phyloP scores from a whole-genome alignment of 2,329 filamentous ascomycete genomes.

The Chaetomium sp. region DNA sequence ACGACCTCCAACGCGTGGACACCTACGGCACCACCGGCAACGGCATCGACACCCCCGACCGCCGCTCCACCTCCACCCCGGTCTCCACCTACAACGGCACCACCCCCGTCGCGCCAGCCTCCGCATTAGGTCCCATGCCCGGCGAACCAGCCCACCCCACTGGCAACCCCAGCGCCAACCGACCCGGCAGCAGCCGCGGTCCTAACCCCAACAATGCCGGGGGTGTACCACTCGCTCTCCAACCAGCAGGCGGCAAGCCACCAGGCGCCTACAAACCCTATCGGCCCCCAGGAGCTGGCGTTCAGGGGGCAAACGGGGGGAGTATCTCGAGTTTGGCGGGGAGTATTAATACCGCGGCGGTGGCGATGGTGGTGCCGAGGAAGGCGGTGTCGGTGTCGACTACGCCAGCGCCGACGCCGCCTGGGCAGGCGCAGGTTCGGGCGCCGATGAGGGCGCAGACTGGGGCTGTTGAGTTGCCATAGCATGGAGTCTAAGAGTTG shows the following conservation, averaged over 20 bases:
- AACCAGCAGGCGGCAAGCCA: neutral
- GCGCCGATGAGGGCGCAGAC: neutral
- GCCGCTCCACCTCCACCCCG: slow-evolving; percentile 6
- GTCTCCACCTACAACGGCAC: slow-evolving; percentile 10
- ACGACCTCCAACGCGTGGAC: neutral
- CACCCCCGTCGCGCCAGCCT: slow-evolving; percentile 8
- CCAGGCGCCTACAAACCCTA: slow-evolving; percentile 3
- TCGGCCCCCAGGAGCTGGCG: slow-evolving; percentile 3
- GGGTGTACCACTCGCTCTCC: slow-evolving; percentile 13
- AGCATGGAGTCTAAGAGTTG: neutral
- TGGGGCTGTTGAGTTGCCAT: slow-evolving; percentile 2
- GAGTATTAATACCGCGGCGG: neutral
- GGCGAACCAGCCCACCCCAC: neutral
- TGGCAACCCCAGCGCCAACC: neutral
- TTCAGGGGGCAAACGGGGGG: neutral
- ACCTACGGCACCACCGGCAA: neutral
- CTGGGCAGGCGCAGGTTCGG: neutral
- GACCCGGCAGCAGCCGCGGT: neutral
- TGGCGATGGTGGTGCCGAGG: neutral
- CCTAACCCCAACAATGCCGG: neutral
- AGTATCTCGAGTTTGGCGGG: neutral
- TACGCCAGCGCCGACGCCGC: neutral
- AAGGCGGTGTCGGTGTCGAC: neutral
- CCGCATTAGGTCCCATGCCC: slow-evolving; percentile 8
- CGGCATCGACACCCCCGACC: neutral